Evolutionary conservation across 768 basidiomycete species (phyloP).

Genomic region (Gyrodon lividus): DNA sequence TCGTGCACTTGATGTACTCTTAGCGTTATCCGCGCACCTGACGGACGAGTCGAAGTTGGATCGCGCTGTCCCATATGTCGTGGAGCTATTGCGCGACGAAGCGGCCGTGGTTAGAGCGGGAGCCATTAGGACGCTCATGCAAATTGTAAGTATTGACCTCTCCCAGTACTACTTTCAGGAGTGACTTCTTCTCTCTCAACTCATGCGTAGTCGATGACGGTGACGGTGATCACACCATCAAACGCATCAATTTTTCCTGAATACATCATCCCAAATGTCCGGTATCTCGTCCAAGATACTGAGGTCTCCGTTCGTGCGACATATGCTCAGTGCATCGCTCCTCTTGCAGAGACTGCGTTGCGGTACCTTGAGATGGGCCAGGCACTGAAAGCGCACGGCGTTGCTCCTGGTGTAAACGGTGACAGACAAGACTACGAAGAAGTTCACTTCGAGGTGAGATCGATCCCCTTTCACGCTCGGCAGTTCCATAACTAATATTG

Average conservation of each 20-base stretch:
- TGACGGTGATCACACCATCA: conserved; percentile 65
- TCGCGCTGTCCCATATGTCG: conserved; percentile 87
- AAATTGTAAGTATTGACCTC: conserved; percentile 58
- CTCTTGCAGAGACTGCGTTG: conserved; percentile 82
- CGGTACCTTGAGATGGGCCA: conserved; percentile 93
- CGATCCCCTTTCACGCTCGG: background rate
- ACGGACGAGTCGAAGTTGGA: conserved; percentile 96
- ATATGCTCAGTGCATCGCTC: conserved; percentile 83
- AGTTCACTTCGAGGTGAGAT: conserved; percentile 73
- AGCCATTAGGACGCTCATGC: conserved; percentile 74
- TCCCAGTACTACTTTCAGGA: background rate
- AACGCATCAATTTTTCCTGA: conserved; percentile 83
- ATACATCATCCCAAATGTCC: conserved; percentile 91
- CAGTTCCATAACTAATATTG: background rate
- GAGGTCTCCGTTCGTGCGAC: conserved; percentile 81
- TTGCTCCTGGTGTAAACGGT: conserved; percentile 39
- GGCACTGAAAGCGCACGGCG: conserved; percentile 80
- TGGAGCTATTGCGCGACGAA: conserved; percentile 87
- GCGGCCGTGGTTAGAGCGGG: conserved; percentile 78
- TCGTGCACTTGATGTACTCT: conserved; percentile 80
- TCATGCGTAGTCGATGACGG: conserved; percentile 48
- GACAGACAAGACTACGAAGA: conserved; percentile 75
- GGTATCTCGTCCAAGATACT: conserved; percentile 76
- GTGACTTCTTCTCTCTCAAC: conserved; percentile 33
- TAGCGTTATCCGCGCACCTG: conserved; percentile 75